Conservation (phyloP, 1,139 yeast species). For the Geotrichum aggregatum region DNA sequence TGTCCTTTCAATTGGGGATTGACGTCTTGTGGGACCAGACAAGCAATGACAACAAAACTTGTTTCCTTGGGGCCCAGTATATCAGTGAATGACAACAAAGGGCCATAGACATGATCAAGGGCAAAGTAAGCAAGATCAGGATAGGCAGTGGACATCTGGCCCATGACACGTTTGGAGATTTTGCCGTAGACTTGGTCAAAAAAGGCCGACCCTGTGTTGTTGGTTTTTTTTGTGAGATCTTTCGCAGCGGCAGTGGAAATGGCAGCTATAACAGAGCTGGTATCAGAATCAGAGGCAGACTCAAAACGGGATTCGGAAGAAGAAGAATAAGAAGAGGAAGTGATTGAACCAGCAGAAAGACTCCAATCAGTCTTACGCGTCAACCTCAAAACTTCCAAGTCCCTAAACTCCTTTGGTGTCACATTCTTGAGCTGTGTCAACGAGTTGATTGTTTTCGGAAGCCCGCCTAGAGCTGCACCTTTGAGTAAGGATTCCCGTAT, state of each 20-base stretch:
- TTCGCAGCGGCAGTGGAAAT: no score
- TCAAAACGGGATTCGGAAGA: no score
- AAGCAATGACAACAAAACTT: constrained; percentile 69
- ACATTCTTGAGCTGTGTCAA: constrained; percentile 59
- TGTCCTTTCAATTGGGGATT: constrained; percentile 92
- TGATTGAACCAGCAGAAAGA: constrained; percentile 7
- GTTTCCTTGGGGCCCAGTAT: constrained; percentile 67
- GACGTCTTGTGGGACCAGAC: constrained; percentile 90
- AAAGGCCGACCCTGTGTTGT: constrained; percentile 44
- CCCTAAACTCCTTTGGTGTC: constrained; percentile 54
- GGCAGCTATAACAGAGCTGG: neutral
- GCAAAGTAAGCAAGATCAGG: constrained; percentile 82
- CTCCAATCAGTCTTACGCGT: constrained; percentile 18
- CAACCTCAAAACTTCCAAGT: constrained; percentile 30
- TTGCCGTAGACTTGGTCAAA: constrained; percentile 77
- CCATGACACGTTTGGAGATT: constrained; percentile 60
- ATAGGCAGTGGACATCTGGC: constrained; percentile 68
- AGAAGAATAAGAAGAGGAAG: no score
- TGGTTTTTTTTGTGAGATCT: neutral
- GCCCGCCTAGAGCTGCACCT: constrained; percentile 71
- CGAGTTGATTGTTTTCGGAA: constrained; percentile 81
- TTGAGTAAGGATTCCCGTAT: constrained; percentile 75
- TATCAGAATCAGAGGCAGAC: no score
- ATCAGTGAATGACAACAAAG: constrained; percentile 64
- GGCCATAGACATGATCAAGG: constrained; percentile 69